Base-by-base conservation (phyloP, 1,284 basidiomycete species). In the Phellinidium pouzarii region DNA sequence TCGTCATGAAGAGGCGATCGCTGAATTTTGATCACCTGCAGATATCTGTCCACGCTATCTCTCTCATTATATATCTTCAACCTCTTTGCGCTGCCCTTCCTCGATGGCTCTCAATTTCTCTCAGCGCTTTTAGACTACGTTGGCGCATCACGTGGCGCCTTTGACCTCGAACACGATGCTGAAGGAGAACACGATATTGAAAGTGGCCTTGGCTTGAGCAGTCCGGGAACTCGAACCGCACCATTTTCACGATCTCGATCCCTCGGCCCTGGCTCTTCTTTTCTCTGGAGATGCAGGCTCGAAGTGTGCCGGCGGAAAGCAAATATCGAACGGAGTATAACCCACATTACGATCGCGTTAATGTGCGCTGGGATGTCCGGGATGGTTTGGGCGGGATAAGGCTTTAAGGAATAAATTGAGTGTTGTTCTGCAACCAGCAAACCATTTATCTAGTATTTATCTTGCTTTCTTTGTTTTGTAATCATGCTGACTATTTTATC, bases 41-140 rank as follows among this genome's bases (percentile, higher is more conserved):
- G 87, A 52, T 89, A 89, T 58, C 64, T 84, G 51, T 67, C 71
- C 34, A 74, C 76, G 60, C 72, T 83, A 0, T 80, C 78, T 19
- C 65, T 87, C 22, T 87, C 85, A 1, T 71, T 89, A 0, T 89
- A 75, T 63, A 66, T 87, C 56, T 78, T 89, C 66, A 90, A 90
- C 64, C 73, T 85, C 22, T 69, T 89, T 8, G 85, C 87, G 0
- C 64, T 89, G 19, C 73, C 75, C 1, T 66, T 69, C 44, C 69
- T 90, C 25, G 87, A 90, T 53, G 86, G 87, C 25, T 64, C 68
- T 6, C 75, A 80, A 57, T 64, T 80, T 20, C 66, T 83, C 3
- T 60, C 60, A 8, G 63, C 68, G 6, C 47, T 76, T 3, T 59
- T 82, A 12, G 54, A 56, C 38, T 44, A 36, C 45, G 31, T 46